A percentile compares a stretch with the other conserved stretches of the same genome.
phyloP scores from a whole-genome alignment of 129 eudicot species.

The Flaveria ramosissima region DNA sequence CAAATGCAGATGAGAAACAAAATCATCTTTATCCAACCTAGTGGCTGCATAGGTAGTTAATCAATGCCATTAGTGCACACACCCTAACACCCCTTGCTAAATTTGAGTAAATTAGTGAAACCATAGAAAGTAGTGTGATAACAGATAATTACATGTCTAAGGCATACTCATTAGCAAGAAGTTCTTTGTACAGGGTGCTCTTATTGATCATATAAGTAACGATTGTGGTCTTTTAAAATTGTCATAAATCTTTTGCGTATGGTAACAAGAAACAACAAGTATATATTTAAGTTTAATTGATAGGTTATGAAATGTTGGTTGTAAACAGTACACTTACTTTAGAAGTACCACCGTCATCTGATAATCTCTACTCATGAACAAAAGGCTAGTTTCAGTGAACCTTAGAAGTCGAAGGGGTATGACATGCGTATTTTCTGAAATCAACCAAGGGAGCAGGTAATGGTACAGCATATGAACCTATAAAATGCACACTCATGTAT shows the following conservation, averaged over 20 bases:
- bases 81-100: neutral
- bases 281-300: too few species aligned
- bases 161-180: too few species aligned
- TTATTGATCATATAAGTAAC: too few species aligned
- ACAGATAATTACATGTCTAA: neutral
- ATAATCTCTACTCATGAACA: neutral
- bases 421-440: neutral
- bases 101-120: neutral
- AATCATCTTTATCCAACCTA: neutral
- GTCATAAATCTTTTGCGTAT: too few species aligned
- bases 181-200: too few species aligned
- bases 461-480: neutral
- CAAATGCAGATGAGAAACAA: too few species aligned
- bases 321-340: neutral
- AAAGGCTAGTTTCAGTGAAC: neutral
- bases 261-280: too few species aligned
- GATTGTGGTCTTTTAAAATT: too few species aligned
- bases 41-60: neutral
- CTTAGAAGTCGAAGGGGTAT: neutral
- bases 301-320: too few species aligned
- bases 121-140: neutral
- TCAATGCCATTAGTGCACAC: neutral
- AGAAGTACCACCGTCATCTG: neutral
- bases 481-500: neutral
- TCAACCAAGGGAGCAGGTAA: neutral